Evolutionary conservation across 768 basidiomycete genomes (phyloP).

Genomic region (Calvatia gigantea): DNA sequence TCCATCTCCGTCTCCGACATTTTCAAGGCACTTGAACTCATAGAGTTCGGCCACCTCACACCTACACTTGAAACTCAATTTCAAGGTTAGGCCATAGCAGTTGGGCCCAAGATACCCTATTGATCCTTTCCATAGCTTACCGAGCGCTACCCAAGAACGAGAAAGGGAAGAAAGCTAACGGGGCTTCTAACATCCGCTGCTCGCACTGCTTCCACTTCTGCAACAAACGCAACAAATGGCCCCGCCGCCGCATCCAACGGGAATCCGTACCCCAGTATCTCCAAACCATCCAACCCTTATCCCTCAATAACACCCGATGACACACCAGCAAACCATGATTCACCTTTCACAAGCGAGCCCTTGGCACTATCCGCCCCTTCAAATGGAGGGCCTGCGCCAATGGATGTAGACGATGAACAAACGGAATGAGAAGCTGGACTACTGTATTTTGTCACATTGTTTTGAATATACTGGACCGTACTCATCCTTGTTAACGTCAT

Average conservation of each 20-base stretch:
- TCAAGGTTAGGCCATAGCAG: constrained; percentile 39
- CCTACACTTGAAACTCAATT: constrained; percentile 63
- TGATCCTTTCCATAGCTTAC: constrained; percentile 41
- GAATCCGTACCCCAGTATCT: background rate
- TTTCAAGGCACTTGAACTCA: constrained; percentile 76
- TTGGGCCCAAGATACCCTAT: background rate
- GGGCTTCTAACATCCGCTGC: constrained; percentile 13
- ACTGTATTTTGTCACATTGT: background rate
- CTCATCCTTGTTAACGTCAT: background rate
- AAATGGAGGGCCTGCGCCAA: constrained; percentile 3
- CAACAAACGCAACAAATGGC: constrained; percentile 22
- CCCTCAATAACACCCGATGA: background rate
- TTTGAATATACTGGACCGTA: background rate
- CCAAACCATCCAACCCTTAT: constrained; percentile 8
- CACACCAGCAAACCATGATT: background rate
- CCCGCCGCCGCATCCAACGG: constrained; percentile 3
- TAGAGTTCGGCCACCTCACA: constrained; percentile 73
- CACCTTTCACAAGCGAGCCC: constrained; percentile 3
- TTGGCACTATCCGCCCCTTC: background rate
- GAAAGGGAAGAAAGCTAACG: constrained; percentile 44
- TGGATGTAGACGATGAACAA: constrained; percentile 12
- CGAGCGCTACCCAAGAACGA: constrained; percentile 61
- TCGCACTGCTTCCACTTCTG: constrained; percentile 18
- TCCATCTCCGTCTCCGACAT: constrained; percentile 89
- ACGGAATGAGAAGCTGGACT: background rate